Evolutionary conservation across 352 stramenopile genomes (phyloP), one percentile per base, ranked within the genome.

Genomic region (Phytophthora cajani): DNA sequence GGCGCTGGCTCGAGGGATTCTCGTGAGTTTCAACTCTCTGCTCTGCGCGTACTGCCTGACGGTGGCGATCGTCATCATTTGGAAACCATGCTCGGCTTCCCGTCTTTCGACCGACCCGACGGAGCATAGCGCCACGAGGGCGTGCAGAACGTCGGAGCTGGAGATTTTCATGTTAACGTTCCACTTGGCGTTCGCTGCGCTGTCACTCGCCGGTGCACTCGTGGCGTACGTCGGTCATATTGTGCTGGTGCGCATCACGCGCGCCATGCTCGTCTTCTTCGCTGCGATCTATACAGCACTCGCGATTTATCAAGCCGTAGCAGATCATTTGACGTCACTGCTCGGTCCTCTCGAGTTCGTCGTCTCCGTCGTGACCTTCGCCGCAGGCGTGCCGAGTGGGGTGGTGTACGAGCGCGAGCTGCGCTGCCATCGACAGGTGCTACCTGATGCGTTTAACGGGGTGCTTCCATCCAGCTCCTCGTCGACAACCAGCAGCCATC

Each of bases 11-110:
- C 50, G 55, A 32, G 19, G 36, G 30, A 27, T 58, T 14, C 61
- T 67, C 12, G 51, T 60, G 6, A 67, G 50, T 19, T 60, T 67
- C 23, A 60, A 67, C n/a, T n/a, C 51, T 4, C 50, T 61, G 40
- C 38, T 67, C n/a, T 40, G 21, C 23, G 10, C 33, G 16, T 67
- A 67, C 10, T 67, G 61, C 36, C 12, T 67, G 19, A 23, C 36
- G 7, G 60, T 23, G 47, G 32, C 33, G 14, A 10, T 60, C 23
- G 1, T 67, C 16, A 33, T 47, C 33, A 30, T 52, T 21, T 46
- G 40, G 32, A 36, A 17, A 6, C 50, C 61, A 5, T 67, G 61
- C 14, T 55, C 61, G 11, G 11, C 61, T 12, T 33, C 38, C 12
- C 14, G 42, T 11, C 21, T 54, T 21, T 17, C 36, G 5, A 53